phyloP scores from a whole-genome alignment of 2,329 filamentous ascomycete genomes.

The Daldinia eschscholtzii region DNA sequence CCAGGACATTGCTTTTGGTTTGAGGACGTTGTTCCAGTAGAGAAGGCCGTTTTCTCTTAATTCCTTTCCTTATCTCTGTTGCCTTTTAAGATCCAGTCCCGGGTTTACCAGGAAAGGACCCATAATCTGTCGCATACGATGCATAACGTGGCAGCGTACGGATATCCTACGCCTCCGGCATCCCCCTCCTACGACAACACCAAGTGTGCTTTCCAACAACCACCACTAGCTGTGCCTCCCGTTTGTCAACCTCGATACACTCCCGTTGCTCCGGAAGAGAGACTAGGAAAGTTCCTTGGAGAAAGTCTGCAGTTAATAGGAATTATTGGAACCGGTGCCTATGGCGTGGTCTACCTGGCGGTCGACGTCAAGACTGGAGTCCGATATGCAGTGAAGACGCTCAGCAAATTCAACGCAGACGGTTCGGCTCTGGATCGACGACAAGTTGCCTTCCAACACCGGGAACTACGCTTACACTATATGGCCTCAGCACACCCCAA shows the following conservation, averaged over 20 bases:
- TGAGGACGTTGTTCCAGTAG: slow-evolving; percentile 48
- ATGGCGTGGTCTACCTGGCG: slow-evolving; percentile 94
- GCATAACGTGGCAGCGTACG: slow-evolving; percentile 69
- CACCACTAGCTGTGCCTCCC: slow-evolving; percentile 55
- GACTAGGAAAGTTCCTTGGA: slow-evolving; percentile 85
- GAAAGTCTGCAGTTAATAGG: slow-evolving; percentile 85
- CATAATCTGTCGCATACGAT: slow-evolving; percentile 61
- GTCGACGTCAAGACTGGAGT: slow-evolving; percentile 84
- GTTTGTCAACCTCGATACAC: slow-evolving; percentile 62
- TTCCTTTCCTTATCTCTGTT: slow-evolving; percentile 49
- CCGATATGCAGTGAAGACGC: slow-evolving; percentile 94
- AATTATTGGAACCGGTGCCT: slow-evolving; percentile 92
- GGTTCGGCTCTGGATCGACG: slow-evolving; percentile 81
- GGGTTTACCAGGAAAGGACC: slow-evolving; percentile 48
- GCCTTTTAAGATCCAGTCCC: slow-evolving; percentile 42
- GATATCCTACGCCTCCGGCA: slow-evolving; percentile 70
- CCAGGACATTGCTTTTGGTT: slow-evolving; percentile 48
- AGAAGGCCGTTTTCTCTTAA: slow-evolving; percentile 52
- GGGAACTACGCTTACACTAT: slow-evolving; percentile 93
- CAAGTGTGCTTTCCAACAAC: slow-evolving; percentile 60
- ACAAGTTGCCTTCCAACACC: slow-evolving; percentile 89
- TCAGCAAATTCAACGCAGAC: slow-evolving; percentile 87
- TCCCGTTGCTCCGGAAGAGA: slow-evolving; percentile 80
- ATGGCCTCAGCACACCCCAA: slow-evolving; percentile 89
- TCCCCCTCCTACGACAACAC: slow-evolving; percentile 67